phyloP scores from a whole-genome alignment of 2,329 filamentous ascomycete species.

The Chaetomiaceae sp. region DNA sequence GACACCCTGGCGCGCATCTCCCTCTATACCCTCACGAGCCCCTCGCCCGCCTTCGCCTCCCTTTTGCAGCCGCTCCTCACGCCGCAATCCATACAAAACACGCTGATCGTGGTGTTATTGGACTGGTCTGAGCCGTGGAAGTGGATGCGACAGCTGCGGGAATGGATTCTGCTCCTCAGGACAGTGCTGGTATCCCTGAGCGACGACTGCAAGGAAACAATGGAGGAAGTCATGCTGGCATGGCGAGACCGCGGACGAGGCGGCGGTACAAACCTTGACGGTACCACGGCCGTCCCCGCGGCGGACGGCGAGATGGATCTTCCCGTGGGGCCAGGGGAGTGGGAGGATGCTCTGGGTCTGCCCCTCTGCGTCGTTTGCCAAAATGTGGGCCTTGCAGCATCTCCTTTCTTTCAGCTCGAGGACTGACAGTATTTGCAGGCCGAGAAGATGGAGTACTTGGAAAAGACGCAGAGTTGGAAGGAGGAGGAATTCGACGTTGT shows the following conservation, averaged over 20 bases:
- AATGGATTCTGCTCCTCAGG: slow-evolving; percentile 82
- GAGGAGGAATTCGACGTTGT: slow-evolving; percentile 97
- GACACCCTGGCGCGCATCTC: slow-evolving; percentile 88
- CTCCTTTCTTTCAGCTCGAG: background rate
- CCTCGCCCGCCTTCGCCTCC: slow-evolving; percentile 75
- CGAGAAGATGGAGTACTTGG: slow-evolving; percentile 84
- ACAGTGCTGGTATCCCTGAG: slow-evolving; percentile 71
- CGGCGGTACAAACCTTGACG: slow-evolving; percentile 59
- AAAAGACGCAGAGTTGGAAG: slow-evolving; percentile 88
- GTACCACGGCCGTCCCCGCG: slow-evolving; percentile 52
- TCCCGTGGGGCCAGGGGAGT: slow-evolving; percentile 82
- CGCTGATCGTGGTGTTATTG: slow-evolving; percentile 82
- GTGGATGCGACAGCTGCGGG: slow-evolving; percentile 83
- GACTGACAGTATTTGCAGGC: slow-evolving; percentile 48
- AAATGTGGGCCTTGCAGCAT: slow-evolving; percentile 56
- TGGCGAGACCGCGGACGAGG: slow-evolving; percentile 74
- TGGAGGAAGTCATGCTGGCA: slow-evolving; percentile 79
- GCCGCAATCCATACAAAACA: slow-evolving; percentile 77
- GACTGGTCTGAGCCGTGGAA: slow-evolving; percentile 93
- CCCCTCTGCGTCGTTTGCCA: slow-evolving; percentile 94
- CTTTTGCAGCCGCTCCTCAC: slow-evolving; percentile 82
- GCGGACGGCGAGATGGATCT: slow-evolving; percentile 65
- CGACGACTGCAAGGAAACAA: slow-evolving; percentile 70
- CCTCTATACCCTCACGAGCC: slow-evolving; percentile 80
- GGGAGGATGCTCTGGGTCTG: slow-evolving; percentile 83